Percentiles rank a stretch among this genome's conserved stretches.
Conservation (phyloP, 257 asterid species). For the Solanum pennellii region DNA sequence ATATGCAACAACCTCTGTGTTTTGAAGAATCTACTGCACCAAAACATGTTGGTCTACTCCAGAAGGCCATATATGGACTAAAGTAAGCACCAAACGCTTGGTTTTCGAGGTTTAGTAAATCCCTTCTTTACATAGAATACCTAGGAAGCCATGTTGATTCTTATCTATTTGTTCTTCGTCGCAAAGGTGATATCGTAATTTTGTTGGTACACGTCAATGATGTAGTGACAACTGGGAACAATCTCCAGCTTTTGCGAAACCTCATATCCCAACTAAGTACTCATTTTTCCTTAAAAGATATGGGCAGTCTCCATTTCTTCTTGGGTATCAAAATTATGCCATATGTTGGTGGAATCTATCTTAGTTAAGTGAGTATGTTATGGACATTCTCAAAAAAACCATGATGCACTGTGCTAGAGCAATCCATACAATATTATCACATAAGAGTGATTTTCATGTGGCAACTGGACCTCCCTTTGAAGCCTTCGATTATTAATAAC, state of each 20-base stretch:
- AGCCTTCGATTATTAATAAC: not conserved
- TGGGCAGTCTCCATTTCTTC: not conserved
- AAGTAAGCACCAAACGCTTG: not conserved
- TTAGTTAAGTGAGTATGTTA: not conserved
- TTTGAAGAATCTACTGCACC: not conserved
- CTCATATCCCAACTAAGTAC: not conserved
- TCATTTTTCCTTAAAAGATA: not conserved
- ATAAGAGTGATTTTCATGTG: not conserved
- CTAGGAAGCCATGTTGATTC: not conserved
- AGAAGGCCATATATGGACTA: not conserved
- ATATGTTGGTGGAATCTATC: not conserved
- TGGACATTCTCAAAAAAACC: not conserved
- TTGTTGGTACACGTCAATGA: not conserved
- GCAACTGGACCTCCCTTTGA: not conserved
- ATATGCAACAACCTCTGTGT: not conserved
- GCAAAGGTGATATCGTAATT: not conserved
- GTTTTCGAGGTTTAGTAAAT: not conserved
- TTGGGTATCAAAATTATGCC: not conserved
- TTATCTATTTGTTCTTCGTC: not conserved
- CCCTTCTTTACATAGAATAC: not conserved
- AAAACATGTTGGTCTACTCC: not conserved
- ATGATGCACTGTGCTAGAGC: not conserved
- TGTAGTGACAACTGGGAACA: not conserved
- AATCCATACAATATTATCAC: not conserved
- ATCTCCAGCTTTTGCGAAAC: not conserved